A percentile compares a stretch with the other conserved stretches of the same genome.
phyloP scores from a whole-genome alignment of 148 eudicot species.

The Amaranthus palmeri region DNA sequence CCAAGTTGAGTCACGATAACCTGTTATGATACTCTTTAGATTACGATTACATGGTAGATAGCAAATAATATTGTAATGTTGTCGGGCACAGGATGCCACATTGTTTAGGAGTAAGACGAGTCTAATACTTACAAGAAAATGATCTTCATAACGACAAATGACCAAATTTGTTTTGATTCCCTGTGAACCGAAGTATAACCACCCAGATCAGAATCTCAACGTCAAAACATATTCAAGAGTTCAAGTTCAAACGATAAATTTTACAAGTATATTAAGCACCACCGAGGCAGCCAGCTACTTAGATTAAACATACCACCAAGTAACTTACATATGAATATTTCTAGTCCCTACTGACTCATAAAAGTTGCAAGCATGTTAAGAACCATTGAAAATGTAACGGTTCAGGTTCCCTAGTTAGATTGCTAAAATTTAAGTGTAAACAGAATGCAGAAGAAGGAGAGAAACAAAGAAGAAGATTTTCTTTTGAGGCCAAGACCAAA shows the following conservation, averaged over 20 bases:
- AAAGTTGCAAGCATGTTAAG: neutral
- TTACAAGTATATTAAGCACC: neutral
- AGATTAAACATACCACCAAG: neutral
- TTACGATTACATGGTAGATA: slow-evolving; percentile 43
- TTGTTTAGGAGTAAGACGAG: slow-evolving; percentile 8
- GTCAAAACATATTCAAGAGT: neutral
- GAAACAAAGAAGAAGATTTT: no score
- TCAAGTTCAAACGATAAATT: slow-evolving; percentile 4
- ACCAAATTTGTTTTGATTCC: slow-evolving; percentile 63
- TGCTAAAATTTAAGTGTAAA: neutral
- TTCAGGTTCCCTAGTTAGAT: neutral
- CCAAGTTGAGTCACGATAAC: slow-evolving; percentile 88
- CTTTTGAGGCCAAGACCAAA: no score
- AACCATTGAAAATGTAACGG: neutral
- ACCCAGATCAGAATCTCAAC: neutral
- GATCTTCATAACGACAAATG: slow-evolving; percentile 69
- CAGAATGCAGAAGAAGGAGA: no score
- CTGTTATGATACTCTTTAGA: slow-evolving; percentile 71
- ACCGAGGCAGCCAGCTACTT: neutral
- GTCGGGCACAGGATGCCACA: neutral
- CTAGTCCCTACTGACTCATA: neutral
- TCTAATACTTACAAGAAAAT: slow-evolving; percentile 54
- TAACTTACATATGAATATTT: neutral
- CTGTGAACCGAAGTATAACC: slow-evolving; percentile 35
- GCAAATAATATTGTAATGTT: slow-evolving; percentile 8